Evolutionary conservation across 2,329 filamentous ascomycete species (phyloP), one percentile per base, ranked within the genome.

Genomic region (Aspergillus persii): DNA sequence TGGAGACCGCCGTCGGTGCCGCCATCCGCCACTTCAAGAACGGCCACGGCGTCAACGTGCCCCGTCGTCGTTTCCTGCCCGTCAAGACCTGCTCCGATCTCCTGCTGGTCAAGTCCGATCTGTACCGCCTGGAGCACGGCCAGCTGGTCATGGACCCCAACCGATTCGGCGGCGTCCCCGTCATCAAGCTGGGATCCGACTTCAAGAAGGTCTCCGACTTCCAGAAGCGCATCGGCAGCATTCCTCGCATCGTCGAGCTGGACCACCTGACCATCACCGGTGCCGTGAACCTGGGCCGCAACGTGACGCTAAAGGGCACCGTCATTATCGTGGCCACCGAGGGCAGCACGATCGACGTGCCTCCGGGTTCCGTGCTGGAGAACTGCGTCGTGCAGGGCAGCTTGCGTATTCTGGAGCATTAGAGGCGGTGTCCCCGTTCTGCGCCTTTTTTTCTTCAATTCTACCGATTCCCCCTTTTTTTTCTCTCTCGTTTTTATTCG

Each of bases 61-160:
- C 95, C 65, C 91, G 95, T 77, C 89, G 92, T 71, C 93, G 95
- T 69, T 99, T 99, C 91, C 86, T 99, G 83, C 95, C 95, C 63
- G 95, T 99, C 84, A 99, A 99, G 91, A 99, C 95, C 26, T 99
- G 94, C 86, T 99, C 95, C 56, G 95, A 99, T 77, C 85, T 99
- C 66, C 96, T 99, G 92, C 89, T 99, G 63, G 95, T 99, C 86
- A 99, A 99, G 87, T 98, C 95, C 29, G 95, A 99, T 75, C 86
- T 99, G 62, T 99, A 99, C 87, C 96, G 92, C 8, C 87, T 99
- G 69, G 95, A 97, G 87, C 95, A 99, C 82, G 95, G 95, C 68
- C 94, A 98, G 84, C 87, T 99, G 66, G 87, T 97, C 76, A 96
- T 99, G 82, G 96, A 96, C 85, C 88, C 92, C 68, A 93, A 89